Evolutionary conservation across 2,329 filamentous ascomycete species (phyloP).

Genomic region (Hymenoscyphus linearis): DNA sequence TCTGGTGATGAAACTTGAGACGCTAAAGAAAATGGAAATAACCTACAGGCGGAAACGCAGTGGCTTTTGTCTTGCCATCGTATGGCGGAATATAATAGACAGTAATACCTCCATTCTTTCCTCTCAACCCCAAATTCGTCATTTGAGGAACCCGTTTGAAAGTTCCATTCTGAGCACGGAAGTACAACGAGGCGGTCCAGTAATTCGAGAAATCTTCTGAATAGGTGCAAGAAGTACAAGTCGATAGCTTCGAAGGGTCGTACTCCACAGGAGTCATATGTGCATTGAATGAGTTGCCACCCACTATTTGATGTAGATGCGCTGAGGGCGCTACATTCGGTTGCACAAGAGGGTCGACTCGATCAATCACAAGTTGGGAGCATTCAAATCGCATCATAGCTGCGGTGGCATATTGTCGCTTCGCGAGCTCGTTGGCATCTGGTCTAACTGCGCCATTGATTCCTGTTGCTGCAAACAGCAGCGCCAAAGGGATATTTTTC

Average conservation of each 20-base stretch:
- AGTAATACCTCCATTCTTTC: constrained; percentile 9
- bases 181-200: constrained; percentile 9
- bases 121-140: constrained; percentile 4
- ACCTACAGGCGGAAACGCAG: constrained; percentile 32
- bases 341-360: constrained; percentile 9
- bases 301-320: constrained; percentile 10
- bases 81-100: constrained; percentile 28
- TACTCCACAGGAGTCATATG: constrained; percentile 6
- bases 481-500: neutral
- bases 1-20: neutral
- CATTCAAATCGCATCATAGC: constrained; percentile 12
- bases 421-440: constrained; percentile 3
- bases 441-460: constrained; percentile 3
- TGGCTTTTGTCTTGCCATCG: constrained; percentile 34
- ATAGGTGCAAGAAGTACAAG: constrained; percentile 8
- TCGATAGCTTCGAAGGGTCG: constrained; percentile 2
- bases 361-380: constrained; percentile 10
- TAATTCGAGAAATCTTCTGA: constrained; percentile 12
- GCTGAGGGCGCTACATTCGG: constrained; percentile 1
- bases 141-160: constrained; percentile 10
- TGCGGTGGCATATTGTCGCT: constrained; percentile 5
- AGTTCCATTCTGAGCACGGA: constrained; percentile 7
- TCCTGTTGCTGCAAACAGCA: neutral
- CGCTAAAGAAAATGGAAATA: neutral
- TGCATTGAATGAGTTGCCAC: constrained; percentile 10